Evolutionary conservation across 1,139 yeast species (phyloP).

Genomic region (Taphrina sp.): DNA sequence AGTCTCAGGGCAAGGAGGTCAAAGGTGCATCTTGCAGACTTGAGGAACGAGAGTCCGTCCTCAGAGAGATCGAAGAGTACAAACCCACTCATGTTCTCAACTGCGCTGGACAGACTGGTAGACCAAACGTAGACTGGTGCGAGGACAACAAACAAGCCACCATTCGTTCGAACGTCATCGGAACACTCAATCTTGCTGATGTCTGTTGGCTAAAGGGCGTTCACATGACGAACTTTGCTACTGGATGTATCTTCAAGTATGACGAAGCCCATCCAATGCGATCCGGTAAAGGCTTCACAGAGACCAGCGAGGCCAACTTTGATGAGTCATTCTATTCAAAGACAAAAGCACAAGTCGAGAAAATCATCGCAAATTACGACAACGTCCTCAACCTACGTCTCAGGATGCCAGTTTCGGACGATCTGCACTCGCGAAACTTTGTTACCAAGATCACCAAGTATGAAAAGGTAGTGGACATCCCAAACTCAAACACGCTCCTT

Average conservation of each 20-base stretch:
- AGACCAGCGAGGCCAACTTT: slow-evolving; percentile 27
- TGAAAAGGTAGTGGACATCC: slow-evolving; percentile 29
- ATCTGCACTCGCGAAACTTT: slow-evolving; percentile 30
- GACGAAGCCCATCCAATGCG: slow-evolving; percentile 32
- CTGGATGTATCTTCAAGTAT: slow-evolving; percentile 32
- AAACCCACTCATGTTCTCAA: slow-evolving; percentile 31
- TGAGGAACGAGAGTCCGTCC: slow-evolving; percentile 26
- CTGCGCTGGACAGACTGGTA: slow-evolving; percentile 31
- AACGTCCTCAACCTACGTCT: slow-evolving; percentile 27
- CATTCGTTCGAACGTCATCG: slow-evolving; percentile 50
- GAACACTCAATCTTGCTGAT: slow-evolving; percentile 52
- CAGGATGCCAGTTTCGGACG: slow-evolving; percentile 32
- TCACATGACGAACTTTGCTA: slow-evolving; percentile 31
- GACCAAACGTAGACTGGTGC: slow-evolving; percentile 32
- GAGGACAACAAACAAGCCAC: slow-evolving; percentile 33
- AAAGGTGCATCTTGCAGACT: slow-evolving; percentile 26
- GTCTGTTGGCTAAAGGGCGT: slow-evolving; percentile 41
- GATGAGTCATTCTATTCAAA: slow-evolving; percentile 30
- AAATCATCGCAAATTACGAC: slow-evolving; percentile 29
- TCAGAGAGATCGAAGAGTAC: slow-evolving; percentile 28
- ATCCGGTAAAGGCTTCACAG: slow-evolving; percentile 31
- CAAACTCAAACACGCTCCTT: slow-evolving; percentile 31
- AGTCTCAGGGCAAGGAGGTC: slow-evolving; percentile 29
- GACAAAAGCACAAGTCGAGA: slow-evolving; percentile 31
- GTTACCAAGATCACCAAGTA: slow-evolving; percentile 32